Percentiles rank a stretch among this genome's conserved stretches.
Conservation (phyloP, 495 filamentous ascomycete genomes). For the Hyaloscypha hepaticicola region DNA sequence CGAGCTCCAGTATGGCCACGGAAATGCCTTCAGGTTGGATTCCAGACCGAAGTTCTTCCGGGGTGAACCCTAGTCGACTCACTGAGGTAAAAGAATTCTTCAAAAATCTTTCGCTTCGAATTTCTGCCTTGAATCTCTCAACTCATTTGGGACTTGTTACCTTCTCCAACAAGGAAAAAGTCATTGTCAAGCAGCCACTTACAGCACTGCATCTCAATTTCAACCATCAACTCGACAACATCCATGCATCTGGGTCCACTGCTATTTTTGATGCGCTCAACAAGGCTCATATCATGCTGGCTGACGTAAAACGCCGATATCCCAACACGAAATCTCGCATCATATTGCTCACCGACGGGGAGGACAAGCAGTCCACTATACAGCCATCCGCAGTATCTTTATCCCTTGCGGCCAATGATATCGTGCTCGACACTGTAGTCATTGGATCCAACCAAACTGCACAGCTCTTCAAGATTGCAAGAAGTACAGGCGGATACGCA, state of each 20-base stretch:
- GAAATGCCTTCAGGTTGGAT: slow-evolving; percentile 11
- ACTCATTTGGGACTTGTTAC: slow-evolving; percentile 28
- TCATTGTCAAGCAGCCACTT: slow-evolving; percentile 17
- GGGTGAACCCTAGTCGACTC: slow-evolving; percentile 14
- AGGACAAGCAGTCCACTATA: slow-evolving; percentile 19
- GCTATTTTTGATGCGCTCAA: slow-evolving; percentile 22
- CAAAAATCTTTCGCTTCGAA: slow-evolving; percentile 18
- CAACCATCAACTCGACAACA: slow-evolving; percentile 20
- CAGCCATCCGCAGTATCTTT: neutral
- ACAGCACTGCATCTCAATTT: slow-evolving; percentile 19
- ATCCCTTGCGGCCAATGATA: slow-evolving; percentile 8
- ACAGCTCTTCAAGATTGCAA: slow-evolving; percentile 23
- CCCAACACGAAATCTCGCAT: slow-evolving; percentile 24
- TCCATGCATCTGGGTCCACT: neutral
- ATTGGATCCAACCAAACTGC: slow-evolving; percentile 11
- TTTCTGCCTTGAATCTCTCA: slow-evolving; percentile 15
- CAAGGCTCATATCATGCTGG: slow-evolving; percentile 10
- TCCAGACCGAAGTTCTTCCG: neutral
- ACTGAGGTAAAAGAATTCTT: slow-evolving; percentile 25
- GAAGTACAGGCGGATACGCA: slow-evolving; percentile 26
- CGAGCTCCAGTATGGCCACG: slow-evolving; percentile 19
- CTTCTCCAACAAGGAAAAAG: slow-evolving; percentile 6
- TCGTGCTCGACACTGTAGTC: slow-evolving; percentile 16
- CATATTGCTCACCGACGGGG: slow-evolving; percentile 27
- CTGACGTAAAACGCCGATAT: neutral